Conservation (phyloP, 352 stramenopile genomes). For the Plasmopara halstedii region DNA sequence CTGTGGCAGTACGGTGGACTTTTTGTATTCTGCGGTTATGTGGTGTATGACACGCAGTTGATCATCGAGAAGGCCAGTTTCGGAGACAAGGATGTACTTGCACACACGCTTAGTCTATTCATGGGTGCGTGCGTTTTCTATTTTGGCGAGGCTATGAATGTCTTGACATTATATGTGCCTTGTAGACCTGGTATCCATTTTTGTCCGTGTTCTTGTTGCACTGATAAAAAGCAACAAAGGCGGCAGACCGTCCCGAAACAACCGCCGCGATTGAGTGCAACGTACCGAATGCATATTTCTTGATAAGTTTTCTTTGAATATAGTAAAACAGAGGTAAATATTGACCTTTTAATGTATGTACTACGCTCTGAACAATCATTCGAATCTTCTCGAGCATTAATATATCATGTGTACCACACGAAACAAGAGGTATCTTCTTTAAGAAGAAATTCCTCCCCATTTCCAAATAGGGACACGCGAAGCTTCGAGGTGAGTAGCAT, state of each 20-base stretch:
- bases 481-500: conserved; percentile 7
- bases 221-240: conserved; percentile 57
- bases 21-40: conserved; percentile 83
- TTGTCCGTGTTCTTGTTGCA: conserved; percentile 81
- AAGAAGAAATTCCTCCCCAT: conserved; percentile 10
- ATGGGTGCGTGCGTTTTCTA: conserved; percentile 34
- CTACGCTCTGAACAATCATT: conserved; percentile 14
- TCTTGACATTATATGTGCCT: conserved; percentile 2
- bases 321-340: too few species aligned
- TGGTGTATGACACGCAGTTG: conserved; percentile 88
- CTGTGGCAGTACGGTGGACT: conserved; percentile 65
- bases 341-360: too few species aligned
- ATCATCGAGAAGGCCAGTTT: conserved; percentile 84
- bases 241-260: conserved; percentile 31
- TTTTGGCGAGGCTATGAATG: background rate
- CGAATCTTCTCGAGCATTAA: conserved; percentile 14
- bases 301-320: too few species aligned
- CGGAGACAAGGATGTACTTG: conserved; percentile 78
- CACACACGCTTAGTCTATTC: conserved; percentile 82
- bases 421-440: background rate
- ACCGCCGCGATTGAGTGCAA: conserved; percentile 21
- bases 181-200: conserved; percentile 82
- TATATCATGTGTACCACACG: background rate
- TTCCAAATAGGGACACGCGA: conserved; percentile 17
- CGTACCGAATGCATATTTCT: conserved; percentile 7